Evolutionary conservation across 176 grass and related monocot genomes (phyloP), one percentile per base, ranked within the genome.

Genomic region (Oryza glaberrima): DNA sequence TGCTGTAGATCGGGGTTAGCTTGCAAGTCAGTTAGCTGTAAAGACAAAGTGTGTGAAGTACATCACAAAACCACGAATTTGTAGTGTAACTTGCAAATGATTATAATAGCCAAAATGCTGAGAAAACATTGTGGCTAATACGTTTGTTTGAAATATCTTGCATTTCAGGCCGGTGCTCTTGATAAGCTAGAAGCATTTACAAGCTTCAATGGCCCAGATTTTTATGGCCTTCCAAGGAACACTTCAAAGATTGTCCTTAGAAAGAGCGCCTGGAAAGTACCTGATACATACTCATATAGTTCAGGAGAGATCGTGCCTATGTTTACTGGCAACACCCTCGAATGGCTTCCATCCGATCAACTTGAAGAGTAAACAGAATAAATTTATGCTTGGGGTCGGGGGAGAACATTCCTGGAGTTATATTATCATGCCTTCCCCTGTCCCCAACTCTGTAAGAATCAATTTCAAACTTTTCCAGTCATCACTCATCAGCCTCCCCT

Each of bases 141-240:
- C 30, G 3, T 70, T 81, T 36, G 11, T 44, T 73, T 49, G 74
- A 68, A 19, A 81, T 64, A n/a, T 45, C 82, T 9, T 88, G 25
- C 43, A 83, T 75, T 79, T 75, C 81, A 96, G 96, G 96, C 83
- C 17, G 93, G 91, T 22, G 88, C 96, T 35, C 88, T 96, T 22
- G 90, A 99, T 85, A 94, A 99, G 49, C 79, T 99, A 19, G 91
- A 99, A 87, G 88, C 88, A 14, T 99, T 99, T 82, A 90, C 96
- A 80, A 96, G 96, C 81, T 96, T 99, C 83, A 94, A 99, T 5
- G 96, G 96, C 58, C 91, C 96, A 34, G 93, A 99, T 84, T 99
- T 99, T 86, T 96, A 99, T 70, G 93, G 96, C 20, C 96, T 99
- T 49, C 91, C 90, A 51, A 95, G 90, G 65, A 99, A 99, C 75